phyloP scores from a whole-genome alignment of 805 yeast species.

The Sugiyamaella floridensis region DNA sequence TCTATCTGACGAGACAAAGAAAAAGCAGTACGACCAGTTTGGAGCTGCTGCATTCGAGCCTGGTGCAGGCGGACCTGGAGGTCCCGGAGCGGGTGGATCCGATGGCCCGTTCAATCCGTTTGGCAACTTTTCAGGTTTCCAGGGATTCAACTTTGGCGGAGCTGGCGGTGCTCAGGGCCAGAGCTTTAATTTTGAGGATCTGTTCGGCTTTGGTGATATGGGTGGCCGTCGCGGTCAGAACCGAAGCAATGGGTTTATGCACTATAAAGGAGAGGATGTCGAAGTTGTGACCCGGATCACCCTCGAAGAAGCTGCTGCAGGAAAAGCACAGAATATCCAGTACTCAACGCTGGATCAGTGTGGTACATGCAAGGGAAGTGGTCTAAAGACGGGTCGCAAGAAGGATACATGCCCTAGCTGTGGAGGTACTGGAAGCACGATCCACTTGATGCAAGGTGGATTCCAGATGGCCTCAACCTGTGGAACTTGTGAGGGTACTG shows the following conservation, averaged over 20 bases:
- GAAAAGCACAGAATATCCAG: constrained; percentile 56
- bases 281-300: constrained; percentile 68
- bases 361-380: constrained; percentile 74
- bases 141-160: constrained; percentile 37
- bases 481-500: constrained; percentile 78
- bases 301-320: constrained; percentile 78
- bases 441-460: constrained; percentile 82
- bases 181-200: constrained; percentile 52
- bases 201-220: constrained; percentile 45
- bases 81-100: constrained; percentile 39
- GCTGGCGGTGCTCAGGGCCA: constrained; percentile 32
- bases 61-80: constrained; percentile 44
- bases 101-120: constrained; percentile 39
- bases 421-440: constrained; percentile 87
- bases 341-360: constrained; percentile 75
- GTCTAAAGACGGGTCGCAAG: constrained; percentile 68
- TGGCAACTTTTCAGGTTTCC: constrained; percentile 30
- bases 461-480: constrained; percentile 97
- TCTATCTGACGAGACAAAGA: constrained; percentile 74
- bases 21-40: constrained; percentile 83
- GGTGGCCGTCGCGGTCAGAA: constrained; percentile 35
- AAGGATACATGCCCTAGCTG: constrained; percentile 78
- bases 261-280: constrained; percentile 82
- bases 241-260: constrained; percentile 50
- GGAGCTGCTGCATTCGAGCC: constrained; percentile 81